phyloP scores from a whole-genome alignment of 441 rosid species.

The Erysimum cheiri region DNA sequence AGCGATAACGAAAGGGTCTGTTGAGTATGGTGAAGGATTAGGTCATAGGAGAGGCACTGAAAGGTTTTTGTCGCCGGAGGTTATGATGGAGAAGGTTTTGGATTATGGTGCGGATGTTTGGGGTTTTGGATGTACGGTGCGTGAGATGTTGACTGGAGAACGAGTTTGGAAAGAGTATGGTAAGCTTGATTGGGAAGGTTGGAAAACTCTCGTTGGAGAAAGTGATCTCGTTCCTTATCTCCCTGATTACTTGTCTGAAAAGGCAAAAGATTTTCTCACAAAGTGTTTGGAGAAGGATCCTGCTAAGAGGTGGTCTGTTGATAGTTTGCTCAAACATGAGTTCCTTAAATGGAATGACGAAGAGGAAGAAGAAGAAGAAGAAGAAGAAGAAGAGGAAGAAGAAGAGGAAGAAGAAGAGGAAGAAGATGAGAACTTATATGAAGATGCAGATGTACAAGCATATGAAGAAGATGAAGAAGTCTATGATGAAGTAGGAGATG shows the following conservation, averaged over 20 bases:
- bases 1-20: conserved; percentile 10
- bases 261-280: conserved; percentile 30
- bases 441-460: too few relatives aligned
- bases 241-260: conserved; percentile 29
- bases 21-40: conserved; percentile 29
- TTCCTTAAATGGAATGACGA: conserved; percentile 18
- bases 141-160: conserved; percentile 37
- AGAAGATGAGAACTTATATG: neutral
- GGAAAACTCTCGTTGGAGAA: conserved; percentile 11
- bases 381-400: too few relatives aligned
- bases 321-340: conserved; percentile 16
- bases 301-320: conserved; percentile 17
- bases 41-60: conserved; percentile 31
- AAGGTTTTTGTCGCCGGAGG: conserved; percentile 25
- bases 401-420: neutral
- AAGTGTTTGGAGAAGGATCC: conserved; percentile 37
- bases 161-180: conserved; percentile 21
- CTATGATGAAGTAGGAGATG: too few relatives aligned
- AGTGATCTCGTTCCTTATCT: neutral
- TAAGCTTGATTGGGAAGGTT: conserved; percentile 18
- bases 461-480: neutral
- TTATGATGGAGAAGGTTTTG: conserved; percentile 10
- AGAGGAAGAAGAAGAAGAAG: conserved; percentile 6
- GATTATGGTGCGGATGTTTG: conserved; percentile 39
- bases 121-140: conserved; percentile 38